Percentiles rank a stretch among this genome's conserved stretches.
Conservation (phyloP, 108 stramenopile genomes). For the Pseudonitzschia delicatissima region DNA sequence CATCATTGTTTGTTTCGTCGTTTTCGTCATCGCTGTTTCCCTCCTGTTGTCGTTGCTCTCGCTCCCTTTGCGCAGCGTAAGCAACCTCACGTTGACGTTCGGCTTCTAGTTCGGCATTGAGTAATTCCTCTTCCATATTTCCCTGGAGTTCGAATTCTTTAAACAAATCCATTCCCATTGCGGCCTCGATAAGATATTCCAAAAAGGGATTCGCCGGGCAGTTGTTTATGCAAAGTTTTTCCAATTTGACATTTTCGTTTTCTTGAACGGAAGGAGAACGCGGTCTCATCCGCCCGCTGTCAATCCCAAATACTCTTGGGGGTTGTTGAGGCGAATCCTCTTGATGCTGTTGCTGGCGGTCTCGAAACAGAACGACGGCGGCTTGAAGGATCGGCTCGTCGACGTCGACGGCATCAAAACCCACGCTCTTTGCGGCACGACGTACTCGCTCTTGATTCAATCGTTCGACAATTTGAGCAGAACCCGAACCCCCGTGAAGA, state of each 20-base stretch:
- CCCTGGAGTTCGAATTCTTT: constrained; percentile 10
- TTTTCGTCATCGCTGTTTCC: neutral
- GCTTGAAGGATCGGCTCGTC: neutral
- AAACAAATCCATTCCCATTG: constrained; percentile 13
- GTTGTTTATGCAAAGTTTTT: constrained; percentile 6
- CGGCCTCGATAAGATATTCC: constrained; percentile 12
- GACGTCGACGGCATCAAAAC: constrained; percentile 8
- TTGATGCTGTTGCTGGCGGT: neutral
- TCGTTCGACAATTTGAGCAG: constrained; percentile 3
- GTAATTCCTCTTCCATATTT: constrained; percentile 3
- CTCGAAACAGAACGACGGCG: constrained; percentile 4
- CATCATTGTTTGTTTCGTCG: neutral
- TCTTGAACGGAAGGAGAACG: neutral
- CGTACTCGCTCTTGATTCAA: constrained; percentile 1
- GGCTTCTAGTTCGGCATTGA: neutral
- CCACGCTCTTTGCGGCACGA: constrained; percentile 11
- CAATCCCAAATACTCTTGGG: neutral
- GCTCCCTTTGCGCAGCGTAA: neutral
- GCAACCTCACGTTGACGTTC: neutral
- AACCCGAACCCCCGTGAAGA: constrained; percentile 2
- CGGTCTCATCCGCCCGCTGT: neutral
- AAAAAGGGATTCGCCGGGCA: constrained; percentile 1
- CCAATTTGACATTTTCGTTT: neutral
- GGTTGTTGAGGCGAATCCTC: neutral
- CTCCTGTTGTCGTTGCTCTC: neutral